These are phyloP conservation scores for Trypanosoma lewisi DNA, from an alignment of 208 protist species.

Conservation along the genomic window DNA sequence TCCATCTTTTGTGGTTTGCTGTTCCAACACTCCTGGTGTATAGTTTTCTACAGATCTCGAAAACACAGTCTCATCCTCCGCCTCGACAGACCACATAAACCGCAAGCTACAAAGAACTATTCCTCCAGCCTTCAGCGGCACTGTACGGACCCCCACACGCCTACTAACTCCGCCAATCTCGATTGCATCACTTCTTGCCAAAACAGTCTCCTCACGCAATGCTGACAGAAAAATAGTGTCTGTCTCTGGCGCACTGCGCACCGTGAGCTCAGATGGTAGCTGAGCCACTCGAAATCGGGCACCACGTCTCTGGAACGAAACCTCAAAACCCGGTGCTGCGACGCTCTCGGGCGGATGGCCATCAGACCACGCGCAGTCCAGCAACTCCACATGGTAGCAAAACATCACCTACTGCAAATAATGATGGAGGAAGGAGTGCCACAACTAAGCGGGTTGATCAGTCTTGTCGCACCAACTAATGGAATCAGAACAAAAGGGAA, in stretches of 20 bases:
- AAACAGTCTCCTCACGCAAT: conserved; percentile 2
- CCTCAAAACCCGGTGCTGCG: conserved; percentile 5
- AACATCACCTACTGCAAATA: conserved; percentile 34
- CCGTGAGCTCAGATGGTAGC: conserved; percentile 14
- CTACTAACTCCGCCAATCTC: conserved; percentile 27
- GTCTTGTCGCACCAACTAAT: not conserved
- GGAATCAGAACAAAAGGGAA: not conserved
- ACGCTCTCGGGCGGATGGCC: not conserved
- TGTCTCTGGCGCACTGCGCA: conserved; percentile 28
- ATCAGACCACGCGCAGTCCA: conserved; percentile 13
- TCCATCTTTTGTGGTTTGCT: not conserved
- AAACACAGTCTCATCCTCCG: conserved; percentile 15
- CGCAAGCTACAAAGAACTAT: conserved; percentile 22
- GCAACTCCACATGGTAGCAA: conserved; percentile 27
- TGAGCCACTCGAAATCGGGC: conserved; percentile 14
- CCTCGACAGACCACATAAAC: conserved; percentile 37
- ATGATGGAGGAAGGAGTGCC: too few relatives aligned
- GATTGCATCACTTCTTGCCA: conserved; percentile 24
- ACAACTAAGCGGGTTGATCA: not conserved
- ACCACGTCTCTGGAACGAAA: conserved; percentile 20
- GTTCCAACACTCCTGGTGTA: not conserved
- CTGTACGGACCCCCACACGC: conserved; percentile 25
- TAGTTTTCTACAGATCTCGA: conserved; percentile 8
- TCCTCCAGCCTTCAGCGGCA: conserved; percentile 14
- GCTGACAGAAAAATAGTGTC: conserved; percentile 24